A percentile compares a stretch with the other conserved stretches of the same genome.
These are phyloP conservation scores for Actinomortierella ambigua DNA, from an alignment of 371 early-diverging fungal species.

Conservation along the genomic window DNA sequence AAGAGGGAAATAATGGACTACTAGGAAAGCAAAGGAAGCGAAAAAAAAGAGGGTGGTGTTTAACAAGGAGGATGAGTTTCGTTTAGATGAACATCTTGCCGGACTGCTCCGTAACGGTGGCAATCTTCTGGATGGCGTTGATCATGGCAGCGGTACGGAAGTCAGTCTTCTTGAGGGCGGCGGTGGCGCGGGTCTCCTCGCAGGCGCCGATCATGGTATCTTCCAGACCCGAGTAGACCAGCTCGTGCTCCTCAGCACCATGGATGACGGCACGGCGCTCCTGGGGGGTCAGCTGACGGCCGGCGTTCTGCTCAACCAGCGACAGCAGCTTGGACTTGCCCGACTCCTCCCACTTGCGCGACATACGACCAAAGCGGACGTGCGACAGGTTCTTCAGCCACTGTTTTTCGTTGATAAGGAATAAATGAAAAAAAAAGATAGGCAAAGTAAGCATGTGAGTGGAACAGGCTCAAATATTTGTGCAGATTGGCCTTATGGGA, in stretches of 20 bases:
- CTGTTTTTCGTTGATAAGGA: too few species aligned
- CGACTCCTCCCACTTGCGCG: constrained; percentile 89
- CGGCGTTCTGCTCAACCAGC: constrained; percentile 83
- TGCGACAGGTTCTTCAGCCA: constrained; percentile 67
- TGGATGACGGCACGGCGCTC: constrained; percentile 83
- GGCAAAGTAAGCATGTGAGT: neutral
- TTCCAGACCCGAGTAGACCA: constrained; percentile 90
- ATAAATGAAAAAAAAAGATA: neutral
- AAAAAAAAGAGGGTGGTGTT: too few species aligned
- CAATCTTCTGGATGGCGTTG: constrained; percentile 91
- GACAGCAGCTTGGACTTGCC: constrained; percentile 77
- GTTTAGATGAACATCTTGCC: constrained; percentile 78
- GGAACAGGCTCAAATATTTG: too few species aligned
- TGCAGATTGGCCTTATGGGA: too few species aligned
- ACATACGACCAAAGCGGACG: constrained; percentile 91
- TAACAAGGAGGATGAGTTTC: constrained; percentile 13
- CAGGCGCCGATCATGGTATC: constrained; percentile 90
- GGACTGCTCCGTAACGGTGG: constrained; percentile 76
- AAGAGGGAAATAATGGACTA: too few species aligned
- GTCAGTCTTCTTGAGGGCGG: constrained; percentile 70
- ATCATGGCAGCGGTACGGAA: constrained; percentile 85
- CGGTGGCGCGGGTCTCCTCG: constrained; percentile 68
- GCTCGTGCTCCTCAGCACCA: constrained; percentile 91
- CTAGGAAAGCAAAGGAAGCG: too few species aligned
- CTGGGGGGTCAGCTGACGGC: constrained; percentile 71